Base-by-base conservation (phyloP, 2,329 filamentous ascomycete species). In the Neocucurbitaria cava region DNA sequence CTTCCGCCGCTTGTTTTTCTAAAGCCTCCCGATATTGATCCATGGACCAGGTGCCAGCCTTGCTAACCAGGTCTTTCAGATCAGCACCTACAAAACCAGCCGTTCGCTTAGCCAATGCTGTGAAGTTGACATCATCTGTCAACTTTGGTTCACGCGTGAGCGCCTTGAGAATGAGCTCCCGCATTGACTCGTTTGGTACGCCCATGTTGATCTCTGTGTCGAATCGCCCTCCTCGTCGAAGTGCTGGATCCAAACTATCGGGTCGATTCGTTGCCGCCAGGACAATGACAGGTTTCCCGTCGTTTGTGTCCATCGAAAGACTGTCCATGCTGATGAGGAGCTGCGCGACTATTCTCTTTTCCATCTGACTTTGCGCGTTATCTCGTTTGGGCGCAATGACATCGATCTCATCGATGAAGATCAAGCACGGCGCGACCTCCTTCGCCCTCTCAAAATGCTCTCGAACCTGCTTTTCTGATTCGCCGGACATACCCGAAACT, bases 21-120 rank as follows among this genome's bases (percentile, higher is more conserved):
- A 88, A 71, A 10, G 85, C 80, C 47, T 82, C 76, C 24, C 85
- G 76, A 61, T 84, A 87, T 33, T 82, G 77, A 59, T 86, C 82
- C 72, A 89, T 87, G n/a, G 86, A 85, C 65, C 84, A 83, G 5
- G 84, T 81, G 5, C 85, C 86, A 3, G 87, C 87, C 47, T 87
- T 88, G 36, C 85, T 85, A 3, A 88, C 86, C 3, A 89, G 77
- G 67, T 89, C 89, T 58, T 90, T 87, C 3, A 99, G 79, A 79
- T 99, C 95, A 5, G 91, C 91, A 10, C 93, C 94, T 0, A 99
- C 94, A 64, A 95, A 99, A 1, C 95, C 95, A 5, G 95, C 91
- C 0, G 94, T 98, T 64, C 88, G 82, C 66, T 91, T 93, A 5
- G 94, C 92, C 3, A 99, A 80, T 15, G 83, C 79, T 23, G 79